Conservation (phyloP, 768 basidiomycete species). For the Tubosaeta sp. region DNA sequence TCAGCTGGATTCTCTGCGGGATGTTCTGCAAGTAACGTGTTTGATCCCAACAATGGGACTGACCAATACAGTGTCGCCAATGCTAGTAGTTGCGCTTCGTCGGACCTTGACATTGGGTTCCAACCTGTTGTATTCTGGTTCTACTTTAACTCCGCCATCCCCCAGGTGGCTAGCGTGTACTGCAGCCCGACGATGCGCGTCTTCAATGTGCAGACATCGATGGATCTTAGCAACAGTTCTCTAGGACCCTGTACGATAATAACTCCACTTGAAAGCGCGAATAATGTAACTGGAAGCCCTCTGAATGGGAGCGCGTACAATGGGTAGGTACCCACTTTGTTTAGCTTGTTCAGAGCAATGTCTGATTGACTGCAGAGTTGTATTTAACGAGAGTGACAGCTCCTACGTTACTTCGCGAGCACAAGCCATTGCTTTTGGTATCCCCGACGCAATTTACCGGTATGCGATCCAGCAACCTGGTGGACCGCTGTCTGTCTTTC, state of each 20-base stretch:
- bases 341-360: background rate
- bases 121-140: constrained; percentile 70
- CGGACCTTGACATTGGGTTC: constrained; percentile 33
- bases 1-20: constrained; percentile 44
- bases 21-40: constrained; percentile 38
- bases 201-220: constrained; percentile 40
- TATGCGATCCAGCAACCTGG: constrained; percentile 40
- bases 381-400: constrained; percentile 36
- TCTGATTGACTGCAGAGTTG: constrained; percentile 31
- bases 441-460: constrained; percentile 59
- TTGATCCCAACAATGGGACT: constrained; percentile 35
- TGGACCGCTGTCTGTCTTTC: constrained; percentile 45
- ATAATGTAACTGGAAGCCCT: constrained; percentile 49
- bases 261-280: constrained; percentile 32
- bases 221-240: constrained; percentile 40
- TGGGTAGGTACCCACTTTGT: constrained; percentile 38
- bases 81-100: constrained; percentile 27
- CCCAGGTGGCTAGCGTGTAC: constrained; percentile 50
- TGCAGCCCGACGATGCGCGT: constrained; percentile 50
- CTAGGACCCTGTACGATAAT: constrained; percentile 36
- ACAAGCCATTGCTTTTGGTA: constrained; percentile 42
- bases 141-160: constrained; percentile 37
- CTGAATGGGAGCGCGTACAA: constrained; percentile 52
- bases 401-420: constrained; percentile 51
- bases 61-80: constrained; percentile 50